Conservation (phyloP, 2,329 filamentous ascomycete species). For the Stemphylium beticola region DNA sequence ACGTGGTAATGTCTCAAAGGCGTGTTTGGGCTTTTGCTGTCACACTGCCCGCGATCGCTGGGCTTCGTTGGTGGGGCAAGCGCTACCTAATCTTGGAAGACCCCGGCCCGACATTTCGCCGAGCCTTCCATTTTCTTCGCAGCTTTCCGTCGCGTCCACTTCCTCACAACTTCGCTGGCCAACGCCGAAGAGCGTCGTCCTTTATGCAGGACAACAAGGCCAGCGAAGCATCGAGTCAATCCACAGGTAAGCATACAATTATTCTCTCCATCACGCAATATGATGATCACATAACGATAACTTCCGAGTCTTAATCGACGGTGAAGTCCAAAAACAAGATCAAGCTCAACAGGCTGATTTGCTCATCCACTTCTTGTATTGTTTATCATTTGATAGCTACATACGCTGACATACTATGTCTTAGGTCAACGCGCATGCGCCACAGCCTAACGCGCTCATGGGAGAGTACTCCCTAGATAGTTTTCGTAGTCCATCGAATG, state of each 20-base stretch:
- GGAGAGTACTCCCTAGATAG: constrained; percentile 14
- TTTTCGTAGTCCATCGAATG: constrained; percentile 19
- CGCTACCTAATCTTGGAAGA: constrained; percentile 12
- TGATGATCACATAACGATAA: constrained; percentile 46
- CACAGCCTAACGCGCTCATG: not conserved
- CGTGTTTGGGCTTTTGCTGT: constrained; percentile 30
- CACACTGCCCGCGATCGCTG: constrained; percentile 27
- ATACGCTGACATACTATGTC: constrained; percentile 19
- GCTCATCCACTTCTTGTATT: constrained; percentile 7
- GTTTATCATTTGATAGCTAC: not conserved
- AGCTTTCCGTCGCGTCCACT: not conserved
- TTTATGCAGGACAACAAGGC: constrained; percentile 4
- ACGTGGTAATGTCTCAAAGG: constrained; percentile 16
- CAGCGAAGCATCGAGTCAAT: not conserved
- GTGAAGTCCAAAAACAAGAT: constrained; percentile 50
- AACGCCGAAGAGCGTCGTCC: not conserved
- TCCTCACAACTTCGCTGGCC: constrained; percentile 8
- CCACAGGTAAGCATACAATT: constrained; percentile 26
- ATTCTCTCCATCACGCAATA: constrained; percentile 10
- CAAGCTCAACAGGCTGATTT: constrained; percentile 64
- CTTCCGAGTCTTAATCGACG: constrained; percentile 43
- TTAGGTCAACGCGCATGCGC: constrained; percentile 1
- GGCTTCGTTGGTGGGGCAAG: constrained; percentile 38
- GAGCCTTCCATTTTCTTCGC: constrained; percentile 21
- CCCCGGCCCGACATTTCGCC: constrained; percentile 25